A percentile compares a stretch with the other conserved stretches of the same genome.
Evolutionary conservation across 2,329 filamentous ascomycete genomes (phyloP).

Genomic region (Raffaelea albimanens): DNA sequence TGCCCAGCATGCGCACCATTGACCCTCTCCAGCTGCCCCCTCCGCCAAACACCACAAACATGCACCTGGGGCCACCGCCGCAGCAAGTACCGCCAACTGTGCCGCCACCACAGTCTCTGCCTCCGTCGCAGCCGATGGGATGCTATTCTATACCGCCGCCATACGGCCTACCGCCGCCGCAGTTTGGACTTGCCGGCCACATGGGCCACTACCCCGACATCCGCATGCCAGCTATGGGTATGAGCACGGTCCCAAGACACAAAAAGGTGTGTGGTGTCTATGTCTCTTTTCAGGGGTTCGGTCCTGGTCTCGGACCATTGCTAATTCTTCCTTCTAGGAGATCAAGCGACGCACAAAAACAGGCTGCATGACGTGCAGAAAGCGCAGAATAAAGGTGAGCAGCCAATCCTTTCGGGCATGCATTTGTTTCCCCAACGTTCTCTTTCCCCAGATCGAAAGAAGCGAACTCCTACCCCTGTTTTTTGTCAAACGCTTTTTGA

Average conservation of each 20-base stretch:
- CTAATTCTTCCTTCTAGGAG: slow-evolving; percentile 30
- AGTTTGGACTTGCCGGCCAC: slow-evolving; percentile 27
- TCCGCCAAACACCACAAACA: not conserved
- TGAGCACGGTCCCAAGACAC: slow-evolving; percentile 24
- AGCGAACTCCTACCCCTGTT: too few relatives aligned
- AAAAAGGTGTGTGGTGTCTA: slow-evolving; percentile 41
- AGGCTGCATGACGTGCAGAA: slow-evolving; percentile 53
- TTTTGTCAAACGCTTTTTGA: too few relatives aligned
- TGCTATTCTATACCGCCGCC: slow-evolving; percentile 34
- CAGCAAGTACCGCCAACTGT: slow-evolving; percentile 18
- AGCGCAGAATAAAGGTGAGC: slow-evolving; percentile 50
- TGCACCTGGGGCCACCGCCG: not conserved
- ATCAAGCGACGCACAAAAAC: slow-evolving; percentile 56
- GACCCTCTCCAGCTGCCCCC: slow-evolving; percentile 13
- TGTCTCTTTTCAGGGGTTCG: slow-evolving; percentile 18
- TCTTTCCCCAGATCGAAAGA: too few relatives aligned
- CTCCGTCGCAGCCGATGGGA: slow-evolving; percentile 24
- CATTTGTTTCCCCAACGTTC: too few relatives aligned
- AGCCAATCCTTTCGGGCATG: not conserved
- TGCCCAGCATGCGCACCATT: slow-evolving; percentile 19
- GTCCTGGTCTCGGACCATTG: slow-evolving; percentile 13
- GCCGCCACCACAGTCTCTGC: slow-evolving; percentile 15
- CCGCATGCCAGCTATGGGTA: slow-evolving; percentile 6
- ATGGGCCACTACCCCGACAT: not conserved
- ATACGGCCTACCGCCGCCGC: slow-evolving; percentile 33